Base-by-base conservation (phyloP, 2,329 filamentous ascomycete species). In the Pseudopyricularia javanii region DNA sequence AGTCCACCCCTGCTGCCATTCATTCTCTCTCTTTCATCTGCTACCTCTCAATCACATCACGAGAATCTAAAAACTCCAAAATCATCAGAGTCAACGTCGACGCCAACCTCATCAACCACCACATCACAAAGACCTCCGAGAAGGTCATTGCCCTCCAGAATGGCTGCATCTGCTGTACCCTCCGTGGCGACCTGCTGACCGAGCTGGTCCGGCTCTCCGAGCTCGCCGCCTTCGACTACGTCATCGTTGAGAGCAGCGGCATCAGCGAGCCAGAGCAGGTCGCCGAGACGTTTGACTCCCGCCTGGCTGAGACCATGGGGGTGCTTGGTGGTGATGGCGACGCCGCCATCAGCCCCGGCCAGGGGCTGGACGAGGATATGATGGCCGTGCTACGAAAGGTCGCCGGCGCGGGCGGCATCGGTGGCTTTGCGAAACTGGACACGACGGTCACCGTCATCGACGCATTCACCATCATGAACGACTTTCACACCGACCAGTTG, bases 261-360 rank as follows among this genome's bases (percentile, higher is more conserved):
- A 85, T 88, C 56, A 86, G 83, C 58, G 83, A 86, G 63, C 83
- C 82, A 0, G 82, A 85, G 67, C 84, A 88, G 59, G 84, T 88
- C 0, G 84, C 84, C 0, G 84, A 88, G 69, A 88, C 83, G 0
- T 88, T 88, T 59, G 82, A 83, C 33, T 67, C 73, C 5, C 76
- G 73, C 40, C 74, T 76, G 60, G 74, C 72, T 2, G 71, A 75
- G 50, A 70, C 73, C 53, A 73, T 74, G 63, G 63, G 65, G 37
- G 59, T 54, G 15, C 59, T 72, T 54, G 63, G 63, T 0, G 63
- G 67, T 0, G 56, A 60, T 0, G 61, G 60, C 0, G 61, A 62
- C 1, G 65, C 63, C 7, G 20, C 22, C 1, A 30, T 30, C 28
- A 9, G 28, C 4, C 28, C 28, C 28, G 5, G 28, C 28, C 5